Conservation (phyloP, 2,329 filamentous ascomycete species). For the Zymoseptoria tritici region DNA sequence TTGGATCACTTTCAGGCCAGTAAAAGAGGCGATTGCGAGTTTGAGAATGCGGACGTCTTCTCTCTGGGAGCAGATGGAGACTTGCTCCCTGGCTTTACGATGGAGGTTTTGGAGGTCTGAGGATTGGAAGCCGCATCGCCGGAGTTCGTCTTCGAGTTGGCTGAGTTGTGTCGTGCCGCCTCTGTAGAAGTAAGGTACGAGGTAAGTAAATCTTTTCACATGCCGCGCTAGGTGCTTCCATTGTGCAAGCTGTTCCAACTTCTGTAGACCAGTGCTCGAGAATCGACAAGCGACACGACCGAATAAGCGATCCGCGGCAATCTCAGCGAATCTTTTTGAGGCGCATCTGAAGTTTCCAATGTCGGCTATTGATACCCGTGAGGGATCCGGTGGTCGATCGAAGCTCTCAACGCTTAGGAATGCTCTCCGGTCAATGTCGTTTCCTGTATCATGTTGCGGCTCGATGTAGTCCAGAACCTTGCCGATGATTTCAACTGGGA, state of each 20-base stretch:
- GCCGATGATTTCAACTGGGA: slow-evolving; percentile 41
- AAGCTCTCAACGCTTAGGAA: slow-evolving; percentile 49
- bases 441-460: slow-evolving; percentile 44
- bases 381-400: slow-evolving; percentile 36
- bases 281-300: slow-evolving; percentile 46
- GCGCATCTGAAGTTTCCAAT: slow-evolving; percentile 42
- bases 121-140: slow-evolving; percentile 8
- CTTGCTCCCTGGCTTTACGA: slow-evolving; percentile 44
- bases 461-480: slow-evolving; percentile 47
- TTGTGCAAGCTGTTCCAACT: slow-evolving; percentile 43
- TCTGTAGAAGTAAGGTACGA: slow-evolving; percentile 53
- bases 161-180: slow-evolving; percentile 36
- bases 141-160: slow-evolving; percentile 11
- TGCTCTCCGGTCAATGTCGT: slow-evolving; percentile 43
- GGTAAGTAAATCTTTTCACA: slow-evolving; percentile 54
- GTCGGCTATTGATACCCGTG: slow-evolving; percentile 37
- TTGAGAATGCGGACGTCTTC: slow-evolving; percentile 48
- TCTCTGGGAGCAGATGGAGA: slow-evolving; percentile 42
- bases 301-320: slow-evolving; percentile 47
- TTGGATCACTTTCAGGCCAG: slow-evolving; percentile 56
- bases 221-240: slow-evolving; percentile 45
- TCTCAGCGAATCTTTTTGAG: slow-evolving; percentile 43
- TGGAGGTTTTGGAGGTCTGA: slow-evolving; percentile 30
- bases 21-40: slow-evolving; percentile 51
- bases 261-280: slow-evolving; percentile 42